Evolutionary conservation across 768 basidiomycete genomes (phyloP).

Genomic region (Kwoniella dendrophila): DNA sequence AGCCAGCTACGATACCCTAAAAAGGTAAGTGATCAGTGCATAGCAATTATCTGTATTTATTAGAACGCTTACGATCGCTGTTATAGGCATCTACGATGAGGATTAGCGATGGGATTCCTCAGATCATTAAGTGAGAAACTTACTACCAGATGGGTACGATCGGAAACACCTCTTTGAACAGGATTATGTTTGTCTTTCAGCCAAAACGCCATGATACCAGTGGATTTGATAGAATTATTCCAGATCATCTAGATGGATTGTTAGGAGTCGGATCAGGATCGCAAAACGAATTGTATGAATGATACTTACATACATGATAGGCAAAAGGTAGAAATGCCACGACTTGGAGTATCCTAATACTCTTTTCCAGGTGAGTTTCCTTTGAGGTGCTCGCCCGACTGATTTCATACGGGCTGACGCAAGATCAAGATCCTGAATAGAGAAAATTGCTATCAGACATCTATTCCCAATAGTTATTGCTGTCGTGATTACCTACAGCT

Average conservation of each 20-base stretch:
- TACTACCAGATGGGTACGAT: constrained; percentile 6
- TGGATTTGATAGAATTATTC: constrained; percentile 8
- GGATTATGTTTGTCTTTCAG: constrained; percentile 9
- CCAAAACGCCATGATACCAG: constrained; percentile 7
- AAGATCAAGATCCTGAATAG: constrained; percentile 7
- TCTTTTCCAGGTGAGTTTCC: constrained; percentile 1
- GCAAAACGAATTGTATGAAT: background rate
- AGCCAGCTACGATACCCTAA: background rate
- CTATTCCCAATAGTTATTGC: background rate
- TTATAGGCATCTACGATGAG: background rate
- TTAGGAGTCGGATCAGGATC: background rate
- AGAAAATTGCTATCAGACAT: background rate
- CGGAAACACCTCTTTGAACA: constrained; percentile 5
- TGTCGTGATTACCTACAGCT: background rate
- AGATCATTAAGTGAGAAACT: background rate
- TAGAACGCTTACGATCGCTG: background rate
- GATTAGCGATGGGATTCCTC: background rate
- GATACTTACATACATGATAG: constrained; percentile 9
- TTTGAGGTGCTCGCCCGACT: constrained; percentile 8
- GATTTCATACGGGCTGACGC: background rate
- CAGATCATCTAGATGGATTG: background rate
- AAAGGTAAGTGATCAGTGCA: background rate
- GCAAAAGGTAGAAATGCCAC: constrained; percentile 10
- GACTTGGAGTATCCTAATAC: background rate
- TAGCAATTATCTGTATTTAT: too few relatives aligned